These are phyloP conservation scores for Clitopilus hobsonii DNA, from an alignment of 768 basidiomycete genomes.

Conservation along the genomic window DNA sequence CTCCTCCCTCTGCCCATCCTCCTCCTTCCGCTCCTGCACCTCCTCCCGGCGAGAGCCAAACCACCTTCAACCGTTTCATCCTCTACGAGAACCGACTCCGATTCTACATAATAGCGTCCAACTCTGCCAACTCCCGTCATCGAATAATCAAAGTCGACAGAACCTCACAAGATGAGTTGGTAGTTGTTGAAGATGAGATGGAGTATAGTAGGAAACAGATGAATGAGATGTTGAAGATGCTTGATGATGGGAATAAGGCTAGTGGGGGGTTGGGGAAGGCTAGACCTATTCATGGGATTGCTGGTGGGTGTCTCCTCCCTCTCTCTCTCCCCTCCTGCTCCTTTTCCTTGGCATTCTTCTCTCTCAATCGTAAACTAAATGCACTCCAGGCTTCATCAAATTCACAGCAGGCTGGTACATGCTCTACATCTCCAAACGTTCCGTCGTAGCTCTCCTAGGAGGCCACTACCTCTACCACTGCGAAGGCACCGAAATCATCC, in stretches of 20 bases:
- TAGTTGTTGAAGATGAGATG: slow-evolving; percentile 81
- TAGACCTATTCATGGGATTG: slow-evolving; percentile 77
- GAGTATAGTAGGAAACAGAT: slow-evolving; percentile 89
- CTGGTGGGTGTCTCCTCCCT: too few species aligned
- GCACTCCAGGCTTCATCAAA: slow-evolving; percentile 70
- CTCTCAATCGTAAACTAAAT: background rate
- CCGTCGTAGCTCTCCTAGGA: slow-evolving; percentile 88
- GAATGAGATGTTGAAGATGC: slow-evolving; percentile 88
- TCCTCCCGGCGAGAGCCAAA: background rate
- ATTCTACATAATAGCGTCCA: slow-evolving; percentile 90
- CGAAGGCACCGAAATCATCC: slow-evolving; percentile 83
- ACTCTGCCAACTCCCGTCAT: slow-evolving; percentile 82
- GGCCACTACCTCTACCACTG: slow-evolving; percentile 97
- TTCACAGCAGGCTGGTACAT: slow-evolving; percentile 98
- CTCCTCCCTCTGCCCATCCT: too few species aligned
- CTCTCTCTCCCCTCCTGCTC: too few species aligned
- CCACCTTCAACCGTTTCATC: slow-evolving; percentile 75
- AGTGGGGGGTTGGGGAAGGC: slow-evolving; percentile 84
- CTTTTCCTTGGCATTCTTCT: background rate
- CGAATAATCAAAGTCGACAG: slow-evolving; percentile 93
- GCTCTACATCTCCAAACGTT: slow-evolving; percentile 84
- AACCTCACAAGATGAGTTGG: slow-evolving; percentile 69
- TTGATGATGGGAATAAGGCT: slow-evolving; percentile 89
- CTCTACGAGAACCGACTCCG: slow-evolving; percentile 90
- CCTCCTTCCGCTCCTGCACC: background rate